Percentiles rank a stretch among this genome's conserved stretches.
Evolutionary conservation across 768 basidiomycete species (phyloP).

Genomic region (Holtermanniella nyarrowii): DNA sequence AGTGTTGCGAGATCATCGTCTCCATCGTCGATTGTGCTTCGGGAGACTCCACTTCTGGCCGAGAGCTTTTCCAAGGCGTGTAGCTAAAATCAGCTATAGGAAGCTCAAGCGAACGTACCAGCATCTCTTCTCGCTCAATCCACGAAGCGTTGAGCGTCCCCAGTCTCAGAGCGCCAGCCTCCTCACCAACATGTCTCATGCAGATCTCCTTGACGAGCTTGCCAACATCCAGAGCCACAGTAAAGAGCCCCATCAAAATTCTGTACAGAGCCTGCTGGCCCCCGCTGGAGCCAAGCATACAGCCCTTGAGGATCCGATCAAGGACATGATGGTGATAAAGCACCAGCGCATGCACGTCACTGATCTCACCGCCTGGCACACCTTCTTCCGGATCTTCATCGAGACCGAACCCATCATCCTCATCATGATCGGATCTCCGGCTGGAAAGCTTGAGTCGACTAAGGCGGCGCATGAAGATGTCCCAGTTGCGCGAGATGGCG

Average conservation of each 20-base stretch:
- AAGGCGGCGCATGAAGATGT: slow-evolving; percentile 48
- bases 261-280: slow-evolving; percentile 23
- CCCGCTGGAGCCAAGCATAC: slow-evolving; percentile 10
- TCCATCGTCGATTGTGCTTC: no score
- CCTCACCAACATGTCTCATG: slow-evolving; percentile 4
- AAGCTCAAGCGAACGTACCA: no score
- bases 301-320: slow-evolving; percentile 17
- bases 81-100: no score
- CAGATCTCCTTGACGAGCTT: slow-evolving; percentile 25
- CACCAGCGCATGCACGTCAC: slow-evolving; percentile 19
- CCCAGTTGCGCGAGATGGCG: slow-evolving; percentile 69
- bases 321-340: slow-evolving; percentile 24
- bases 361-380: slow-evolving; percentile 2
- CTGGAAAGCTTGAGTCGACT: slow-evolving; percentile 8
- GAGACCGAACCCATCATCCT: slow-evolving; percentile 3
- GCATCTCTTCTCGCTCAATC: no score
- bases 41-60: no score
- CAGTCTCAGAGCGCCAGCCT: slow-evolving; percentile 13
- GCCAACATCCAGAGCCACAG: slow-evolving; percentile 25
- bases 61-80: no score
- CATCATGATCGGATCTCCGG: slow-evolving; percentile 1
- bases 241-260: slow-evolving; percentile 23
- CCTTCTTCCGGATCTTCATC: slow-evolving; percentile 5
- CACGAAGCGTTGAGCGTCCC: no score
- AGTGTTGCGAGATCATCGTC: no score